Conservation (phyloP, 371 early-diverging fungal species). For the Lichtheimia hyalospora region DNA sequence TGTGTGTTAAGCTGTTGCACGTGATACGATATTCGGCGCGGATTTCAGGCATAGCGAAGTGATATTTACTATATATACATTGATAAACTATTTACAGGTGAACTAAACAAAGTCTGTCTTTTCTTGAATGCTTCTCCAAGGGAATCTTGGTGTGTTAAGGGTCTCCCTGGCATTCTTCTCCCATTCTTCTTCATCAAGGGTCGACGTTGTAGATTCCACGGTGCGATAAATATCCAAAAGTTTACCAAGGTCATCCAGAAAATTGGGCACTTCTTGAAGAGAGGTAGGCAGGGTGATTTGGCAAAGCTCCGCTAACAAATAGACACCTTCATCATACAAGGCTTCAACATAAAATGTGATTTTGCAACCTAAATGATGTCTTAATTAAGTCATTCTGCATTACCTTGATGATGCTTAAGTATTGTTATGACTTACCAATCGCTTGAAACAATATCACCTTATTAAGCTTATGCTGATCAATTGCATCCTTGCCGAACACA, state of each 20-base stretch:
- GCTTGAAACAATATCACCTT: slow-evolving; percentile 2
- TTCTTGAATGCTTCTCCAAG: too few species aligned
- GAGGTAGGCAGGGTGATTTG: neutral
- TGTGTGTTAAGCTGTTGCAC: too few species aligned
- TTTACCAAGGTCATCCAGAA: neutral
- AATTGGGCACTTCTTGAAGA: neutral
- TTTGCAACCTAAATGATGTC: slow-evolving; percentile 1
- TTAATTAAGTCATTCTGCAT: neutral
- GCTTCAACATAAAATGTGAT: neutral
- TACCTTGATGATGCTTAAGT: neutral
- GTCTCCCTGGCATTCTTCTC: too few species aligned
- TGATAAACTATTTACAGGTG: too few species aligned
- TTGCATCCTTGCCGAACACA: neutral
- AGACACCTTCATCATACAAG: neutral
- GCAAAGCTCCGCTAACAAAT: neutral
- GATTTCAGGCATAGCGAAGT: too few species aligned
- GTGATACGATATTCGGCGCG: too few species aligned
- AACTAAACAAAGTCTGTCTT: too few species aligned
- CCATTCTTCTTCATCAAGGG: too few species aligned
- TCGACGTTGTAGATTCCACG: neutral
- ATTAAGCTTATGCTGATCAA: neutral
- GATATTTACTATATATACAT: too few species aligned
- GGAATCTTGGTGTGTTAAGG: too few species aligned
- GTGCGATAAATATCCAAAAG: neutral
- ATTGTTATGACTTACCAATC: slow-evolving; percentile 1